Conservation (phyloP, 495 filamentous ascomycete species). For the Geopyxis carbonaria region DNA sequence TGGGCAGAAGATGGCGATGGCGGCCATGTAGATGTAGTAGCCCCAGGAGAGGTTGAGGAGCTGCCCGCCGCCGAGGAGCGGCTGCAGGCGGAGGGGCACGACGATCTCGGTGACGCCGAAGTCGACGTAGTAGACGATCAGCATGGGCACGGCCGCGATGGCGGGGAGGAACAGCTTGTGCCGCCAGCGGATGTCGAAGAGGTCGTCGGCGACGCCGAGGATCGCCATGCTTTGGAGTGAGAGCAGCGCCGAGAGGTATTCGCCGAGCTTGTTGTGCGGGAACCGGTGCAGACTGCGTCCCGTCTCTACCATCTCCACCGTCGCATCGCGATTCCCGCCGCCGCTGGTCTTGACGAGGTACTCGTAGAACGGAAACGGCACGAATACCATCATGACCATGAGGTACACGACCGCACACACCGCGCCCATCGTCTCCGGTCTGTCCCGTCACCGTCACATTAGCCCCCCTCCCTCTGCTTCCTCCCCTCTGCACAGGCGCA, state of each 20-base stretch:
- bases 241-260: slow-evolving; percentile 84
- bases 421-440: slow-evolving; percentile 94
- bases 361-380: slow-evolving; percentile 94
- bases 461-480: slow-evolving; percentile 1
- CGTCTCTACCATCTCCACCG: slow-evolving; percentile 38
- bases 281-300: slow-evolving; percentile 54
- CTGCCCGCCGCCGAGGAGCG: slow-evolving; percentile 66
- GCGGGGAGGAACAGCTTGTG: slow-evolving; percentile 97
- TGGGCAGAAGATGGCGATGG: slow-evolving; percentile 84
- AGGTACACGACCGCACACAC: slow-evolving; percentile 88
- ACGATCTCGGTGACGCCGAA: slow-evolving; percentile 94
- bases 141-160: slow-evolving; percentile 80
- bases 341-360: slow-evolving; percentile 93
- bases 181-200: slow-evolving; percentile 96
- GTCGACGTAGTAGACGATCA: slow-evolving; percentile 95
- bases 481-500: slow-evolving; percentile 1
- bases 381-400: slow-evolving; percentile 69
- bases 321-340: slow-evolving; percentile 76
- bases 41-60: slow-evolving; percentile 72
- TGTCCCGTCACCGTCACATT: slow-evolving; percentile 26
- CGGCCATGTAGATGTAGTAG: slow-evolving; percentile 95
- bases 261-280: slow-evolving; percentile 86
- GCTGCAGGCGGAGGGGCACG: slow-evolving; percentile 64
- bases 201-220: slow-evolving; percentile 85
- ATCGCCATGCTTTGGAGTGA: slow-evolving; percentile 78